These are phyloP conservation scores for Celoporthe dispersa DNA, from an alignment of 2,329 filamentous ascomycete genomes.

Conservation along the genomic window DNA sequence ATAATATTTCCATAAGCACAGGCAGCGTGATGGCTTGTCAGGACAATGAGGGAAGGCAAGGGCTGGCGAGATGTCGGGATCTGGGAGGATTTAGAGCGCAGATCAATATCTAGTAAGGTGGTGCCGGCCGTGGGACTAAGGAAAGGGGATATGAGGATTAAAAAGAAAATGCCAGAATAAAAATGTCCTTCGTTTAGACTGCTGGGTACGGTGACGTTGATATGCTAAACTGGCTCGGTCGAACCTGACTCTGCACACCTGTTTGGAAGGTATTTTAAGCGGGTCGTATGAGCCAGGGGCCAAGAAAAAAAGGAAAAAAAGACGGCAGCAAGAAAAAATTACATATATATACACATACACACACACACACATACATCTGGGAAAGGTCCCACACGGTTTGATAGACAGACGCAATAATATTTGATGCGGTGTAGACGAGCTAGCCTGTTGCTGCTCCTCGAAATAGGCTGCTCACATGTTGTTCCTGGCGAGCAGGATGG, in stretches of 20 bases:
- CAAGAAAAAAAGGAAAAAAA: not conserved
- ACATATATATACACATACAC: not conserved
- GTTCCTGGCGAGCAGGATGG: not conserved
- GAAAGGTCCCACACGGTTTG: not conserved
- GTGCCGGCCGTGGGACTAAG: not conserved
- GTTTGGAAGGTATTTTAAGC: not conserved
- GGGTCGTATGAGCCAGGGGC: not conserved
- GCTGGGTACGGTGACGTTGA: not conserved
- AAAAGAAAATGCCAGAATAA: not conserved
- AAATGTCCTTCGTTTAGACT: not conserved
- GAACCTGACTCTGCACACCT: not conserved
- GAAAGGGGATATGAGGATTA: not conserved
- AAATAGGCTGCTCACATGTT: not conserved
- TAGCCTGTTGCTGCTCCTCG: not conserved
- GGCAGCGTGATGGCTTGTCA: not conserved
- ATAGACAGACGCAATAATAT: not conserved
- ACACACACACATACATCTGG: not conserved
- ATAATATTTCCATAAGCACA: not conserved
- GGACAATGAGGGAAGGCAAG: not conserved
- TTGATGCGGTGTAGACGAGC: not conserved
- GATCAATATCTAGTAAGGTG: not conserved
- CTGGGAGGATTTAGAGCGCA: not conserved
- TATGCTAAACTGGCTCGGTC: not conserved
- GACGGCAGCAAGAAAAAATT: not conserved
- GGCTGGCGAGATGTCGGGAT: not conserved